Base-by-base conservation (phyloP, 805 yeast species). In the Zygoascus ofunaensis region DNA sequence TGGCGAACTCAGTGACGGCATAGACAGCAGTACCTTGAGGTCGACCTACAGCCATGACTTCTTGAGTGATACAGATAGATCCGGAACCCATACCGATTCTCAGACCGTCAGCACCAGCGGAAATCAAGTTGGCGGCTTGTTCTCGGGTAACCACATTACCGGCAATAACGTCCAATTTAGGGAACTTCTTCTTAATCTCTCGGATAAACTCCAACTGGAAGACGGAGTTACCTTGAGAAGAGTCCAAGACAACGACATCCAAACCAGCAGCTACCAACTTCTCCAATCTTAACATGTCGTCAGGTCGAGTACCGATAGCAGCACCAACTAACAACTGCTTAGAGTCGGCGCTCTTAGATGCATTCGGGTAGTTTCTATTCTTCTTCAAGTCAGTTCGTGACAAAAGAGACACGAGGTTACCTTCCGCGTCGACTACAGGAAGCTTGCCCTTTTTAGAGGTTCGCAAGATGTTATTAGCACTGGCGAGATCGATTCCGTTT, bases 1-100 rank as follows among this genome's bases (percentile, higher is more conserved):
- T 82, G 55, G 97, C 94, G 63, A 92, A 89, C 72, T 90, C 89
- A 53, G 92, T 76, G 45, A 92, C 98, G 55, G 79, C 82, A 76
- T 78, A 89, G 44, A 92, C 97, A 49, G 98, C 98, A 55, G 97
- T 87, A 71, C 97, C 98, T 74, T 92, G 98, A 50, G 98, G 98
- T 77, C 98, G 87, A 71, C 98, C 98, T 72, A 96, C 94, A 43
- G 98, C 98, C 98, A 92, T 92, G 49, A 92, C 98, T 73, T 92
- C 98, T 73, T 92, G 98, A 43, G 98, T 92, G 65, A 92, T 92
- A 77, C 98, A 92, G 65, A 94, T 94, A 51, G 97, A 87, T 61
- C 98, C 98, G 28, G 97, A 86, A 64, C 98, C 98, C 98, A 92
- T 92, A 72, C 98, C 98, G 57, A 92, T 90, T 77, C 97, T 87